phyloP scores from a whole-genome alignment of 2,329 filamentous ascomycete species.

The Clonostachys sp. region DNA sequence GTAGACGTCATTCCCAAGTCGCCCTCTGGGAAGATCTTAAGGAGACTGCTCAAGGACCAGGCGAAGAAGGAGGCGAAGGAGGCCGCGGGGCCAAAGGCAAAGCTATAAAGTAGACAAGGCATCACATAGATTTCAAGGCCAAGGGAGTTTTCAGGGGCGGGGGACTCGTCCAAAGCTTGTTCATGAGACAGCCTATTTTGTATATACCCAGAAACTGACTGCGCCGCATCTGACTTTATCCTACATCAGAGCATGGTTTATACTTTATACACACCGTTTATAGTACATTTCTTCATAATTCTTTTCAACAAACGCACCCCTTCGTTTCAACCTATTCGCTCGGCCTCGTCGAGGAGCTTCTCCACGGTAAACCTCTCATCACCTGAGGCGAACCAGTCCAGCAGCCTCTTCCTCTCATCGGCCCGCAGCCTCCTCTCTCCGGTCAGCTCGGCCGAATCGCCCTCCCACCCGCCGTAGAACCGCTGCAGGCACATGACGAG shows the following conservation, averaged over 20 bases:
- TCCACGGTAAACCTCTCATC: constrained; percentile 79
- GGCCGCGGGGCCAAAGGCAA: constrained; percentile 23
- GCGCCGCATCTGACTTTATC: too few relatives aligned
- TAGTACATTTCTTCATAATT: background rate
- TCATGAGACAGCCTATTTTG: too few relatives aligned
- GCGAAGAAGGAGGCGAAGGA: constrained; percentile 24
- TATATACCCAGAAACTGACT: too few relatives aligned
- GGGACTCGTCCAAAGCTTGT: too few relatives aligned
- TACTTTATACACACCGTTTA: background rate
- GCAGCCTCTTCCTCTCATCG: constrained; percentile 60
- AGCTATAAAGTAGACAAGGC: constrained; percentile 19
- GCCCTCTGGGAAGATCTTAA: constrained; percentile 44
- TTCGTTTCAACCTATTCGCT: constrained; percentile 58
- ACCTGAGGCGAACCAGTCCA: constrained; percentile 79
- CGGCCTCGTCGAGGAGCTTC: constrained; percentile 81
- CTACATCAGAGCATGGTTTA: too few relatives aligned
- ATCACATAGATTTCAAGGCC: too few relatives aligned
- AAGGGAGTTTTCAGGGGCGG: too few relatives aligned
- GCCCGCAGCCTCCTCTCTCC: constrained; percentile 48
- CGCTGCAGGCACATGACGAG: constrained; percentile 89
- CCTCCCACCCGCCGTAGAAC: constrained; percentile 74
- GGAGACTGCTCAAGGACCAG: constrained; percentile 42
- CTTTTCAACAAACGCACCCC: background rate
- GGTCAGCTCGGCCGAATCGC: constrained; percentile 23
- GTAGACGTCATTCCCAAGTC: constrained; percentile 68